Percentiles rank a stretch among this genome's conserved stretches.
Conservation (phyloP, 441 rosid genomes). For the Euphorbia schlechtendalii region DNA sequence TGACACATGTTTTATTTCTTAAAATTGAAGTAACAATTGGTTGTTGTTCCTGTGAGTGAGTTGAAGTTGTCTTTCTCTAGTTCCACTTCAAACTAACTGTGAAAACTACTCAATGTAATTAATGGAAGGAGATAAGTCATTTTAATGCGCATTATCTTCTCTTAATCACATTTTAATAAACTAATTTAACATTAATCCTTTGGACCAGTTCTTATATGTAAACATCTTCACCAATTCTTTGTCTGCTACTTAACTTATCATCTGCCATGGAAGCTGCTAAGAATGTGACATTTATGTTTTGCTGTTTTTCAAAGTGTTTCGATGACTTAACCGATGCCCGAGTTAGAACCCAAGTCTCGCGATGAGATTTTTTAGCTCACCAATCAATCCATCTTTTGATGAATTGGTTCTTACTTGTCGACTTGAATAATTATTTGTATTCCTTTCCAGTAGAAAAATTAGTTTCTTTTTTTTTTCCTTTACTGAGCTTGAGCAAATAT, state of each 20-base stretch:
- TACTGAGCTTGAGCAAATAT: too few relatives aligned
- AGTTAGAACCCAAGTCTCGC: too few relatives aligned
- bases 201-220: neutral
- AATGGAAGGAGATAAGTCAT: constrained; percentile 61
- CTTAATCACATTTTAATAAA: constrained; percentile 13
- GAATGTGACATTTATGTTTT: too few relatives aligned
- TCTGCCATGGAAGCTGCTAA: neutral
- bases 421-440: too few relatives aligned
- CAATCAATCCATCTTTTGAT: too few relatives aligned
- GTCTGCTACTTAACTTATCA: neutral
- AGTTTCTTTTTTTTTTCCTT: too few relatives aligned
- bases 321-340: too few relatives aligned
- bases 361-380: too few relatives aligned
- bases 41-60: constrained; percentile 9
- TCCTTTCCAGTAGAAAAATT: too few relatives aligned
- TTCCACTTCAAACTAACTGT: constrained; percentile 73
- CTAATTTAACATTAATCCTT: constrained; percentile 6
- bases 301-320: too few relatives aligned
- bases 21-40: constrained; percentile 25
- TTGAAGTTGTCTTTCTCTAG: constrained; percentile 45
- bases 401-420: too few relatives aligned
- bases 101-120: constrained; percentile 32
- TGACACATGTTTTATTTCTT: constrained; percentile 30
- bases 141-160: constrained; percentile 35
- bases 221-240: constrained; percentile 13